Evolutionary conservation across 768 basidiomycete genomes (phyloP), one percentile per base, ranked within the genome.

Genomic region (Dioszegia hungarica): DNA sequence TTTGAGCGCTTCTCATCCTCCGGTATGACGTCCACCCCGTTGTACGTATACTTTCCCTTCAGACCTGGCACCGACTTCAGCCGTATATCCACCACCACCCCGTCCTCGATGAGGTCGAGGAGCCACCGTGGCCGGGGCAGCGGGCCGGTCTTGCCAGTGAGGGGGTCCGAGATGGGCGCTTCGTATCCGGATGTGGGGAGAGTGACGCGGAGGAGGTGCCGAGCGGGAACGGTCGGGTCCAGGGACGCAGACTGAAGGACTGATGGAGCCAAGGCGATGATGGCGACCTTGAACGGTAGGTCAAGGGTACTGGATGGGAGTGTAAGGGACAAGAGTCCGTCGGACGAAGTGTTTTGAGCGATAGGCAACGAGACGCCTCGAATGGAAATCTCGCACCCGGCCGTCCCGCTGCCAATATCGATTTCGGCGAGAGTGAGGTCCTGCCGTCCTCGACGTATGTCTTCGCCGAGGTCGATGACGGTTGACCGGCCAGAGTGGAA

Each of bases 161-260:
- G 78, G 10, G 92, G 92, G 75, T 94, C 89, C 45, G 82, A 79
- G 33, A 93, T 82, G 2, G 87, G 86, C 29, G 85, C 82, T 41
- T 85, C 82, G 71, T 86, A 84, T 60, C 86, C 86, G 19, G 88
- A 85, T 1, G 90, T 94, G 2, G 92, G 92, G 17, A 95, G 76
- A 36, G 82, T 83, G 49, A 97, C 65, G 46, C 89, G 81, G 14
- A 97, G 61, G 43, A 95, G 76, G 75, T 95, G 90, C 41, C 90
- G 82, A 2, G 80, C 31, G 19, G 56, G 80, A 8, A 82, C 79
- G 43, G 78, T 80, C 34, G 88, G 69, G 12, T 74, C 67, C 0
- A 89, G 88, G 64, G 88, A 88, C 37, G 64, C 75, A 19, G 77
- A 78, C 54, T 76, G 63, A 56, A 89, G 77, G 11, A 90, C 84